These are phyloP conservation scores for Geotrichum cucujoidarum DNA, from an alignment of 1,139 yeast genomes.

Conservation along the genomic window DNA sequence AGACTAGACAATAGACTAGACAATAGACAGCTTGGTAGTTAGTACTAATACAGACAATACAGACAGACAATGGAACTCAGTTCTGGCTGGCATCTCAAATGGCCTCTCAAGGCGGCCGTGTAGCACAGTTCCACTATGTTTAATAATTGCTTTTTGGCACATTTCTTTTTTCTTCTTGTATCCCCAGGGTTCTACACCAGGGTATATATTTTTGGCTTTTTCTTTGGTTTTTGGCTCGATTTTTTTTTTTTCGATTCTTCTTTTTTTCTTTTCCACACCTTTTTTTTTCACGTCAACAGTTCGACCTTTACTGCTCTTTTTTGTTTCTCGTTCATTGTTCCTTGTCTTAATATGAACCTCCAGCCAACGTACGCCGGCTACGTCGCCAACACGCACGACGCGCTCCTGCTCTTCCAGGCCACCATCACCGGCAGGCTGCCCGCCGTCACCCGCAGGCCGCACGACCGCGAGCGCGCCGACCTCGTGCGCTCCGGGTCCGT, in stretches of 20 bases:
- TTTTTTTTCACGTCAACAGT: not conserved
- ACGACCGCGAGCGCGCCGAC: constrained; percentile 64
- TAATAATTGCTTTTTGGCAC: no score
- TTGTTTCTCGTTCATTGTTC: not conserved
- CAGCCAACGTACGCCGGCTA: constrained; percentile 72
- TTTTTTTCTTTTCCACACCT: not conserved
- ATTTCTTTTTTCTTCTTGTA: no score
- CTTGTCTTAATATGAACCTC: constrained; percentile 24
- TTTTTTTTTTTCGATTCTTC: not conserved
- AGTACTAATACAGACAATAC: no score
- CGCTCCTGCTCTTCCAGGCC: constrained; percentile 75
- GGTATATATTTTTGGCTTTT: not conserved
- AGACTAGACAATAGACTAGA: no score
- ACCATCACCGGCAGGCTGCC: constrained; percentile 57
- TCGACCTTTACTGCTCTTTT: not conserved
- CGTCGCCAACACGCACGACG: constrained; percentile 78
- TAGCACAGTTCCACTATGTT: no score
- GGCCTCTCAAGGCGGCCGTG: no score
- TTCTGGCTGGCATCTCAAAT: no score
- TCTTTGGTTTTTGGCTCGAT: constrained; percentile 5
- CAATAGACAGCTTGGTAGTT: no score
- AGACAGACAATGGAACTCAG: no score
- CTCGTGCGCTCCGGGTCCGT: constrained; percentile 74
- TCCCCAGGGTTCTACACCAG: no score
- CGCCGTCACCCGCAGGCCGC: constrained; percentile 75